Base-by-base conservation (phyloP, 805 yeast genomes). In the Candida tallmaniae region DNA sequence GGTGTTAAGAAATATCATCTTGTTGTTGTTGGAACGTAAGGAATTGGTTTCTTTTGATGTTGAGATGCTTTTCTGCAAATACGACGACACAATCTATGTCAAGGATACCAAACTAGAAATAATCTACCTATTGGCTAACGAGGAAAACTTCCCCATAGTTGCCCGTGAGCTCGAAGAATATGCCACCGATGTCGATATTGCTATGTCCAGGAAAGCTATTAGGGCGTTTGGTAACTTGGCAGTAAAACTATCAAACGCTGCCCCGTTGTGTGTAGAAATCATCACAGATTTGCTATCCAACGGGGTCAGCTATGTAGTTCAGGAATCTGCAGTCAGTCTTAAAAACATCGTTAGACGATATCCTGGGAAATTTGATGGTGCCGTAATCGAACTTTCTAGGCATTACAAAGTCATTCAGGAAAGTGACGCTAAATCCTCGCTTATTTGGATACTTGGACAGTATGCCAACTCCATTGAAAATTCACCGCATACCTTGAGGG, bases 151-250 rank as follows among this genome's bases (percentile, higher is more conserved):
- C 29, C 66, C 63, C 4, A 58, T 68, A 24, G 86, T 90, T 1
- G 61, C 89, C 29, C 61, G 75, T 12, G 97, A 89, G 52, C 58
- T 89, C 34, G 82, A 78, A 42, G 95, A 83, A 47, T 89, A 89
- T 56, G 94, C 95, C 4, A 75, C 87, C 0, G 96, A 86, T 48
- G 79, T 85, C 10, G 96, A 89, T 56, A 73, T 80, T 16, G 82
- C 83, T 38, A 86, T 88, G 81, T 85, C 89, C 2, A 67, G 95
- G 36, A 84, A 87, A 49, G 88, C 97, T 0, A 78, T 90, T 3
- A 63, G 95, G 39, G 95, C 96, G 0, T 78, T 90, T 41, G 97
- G 97, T 2, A 85, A 88, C 50, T 62, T 90, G 14, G 95, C 96
- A 0, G 78, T 88, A 18, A 86, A 85, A 50, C 58, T 87, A 11